Evolutionary conservation across 2,329 filamentous ascomycete genomes (phyloP).

Genomic region (Ascochyta fabae): DNA sequence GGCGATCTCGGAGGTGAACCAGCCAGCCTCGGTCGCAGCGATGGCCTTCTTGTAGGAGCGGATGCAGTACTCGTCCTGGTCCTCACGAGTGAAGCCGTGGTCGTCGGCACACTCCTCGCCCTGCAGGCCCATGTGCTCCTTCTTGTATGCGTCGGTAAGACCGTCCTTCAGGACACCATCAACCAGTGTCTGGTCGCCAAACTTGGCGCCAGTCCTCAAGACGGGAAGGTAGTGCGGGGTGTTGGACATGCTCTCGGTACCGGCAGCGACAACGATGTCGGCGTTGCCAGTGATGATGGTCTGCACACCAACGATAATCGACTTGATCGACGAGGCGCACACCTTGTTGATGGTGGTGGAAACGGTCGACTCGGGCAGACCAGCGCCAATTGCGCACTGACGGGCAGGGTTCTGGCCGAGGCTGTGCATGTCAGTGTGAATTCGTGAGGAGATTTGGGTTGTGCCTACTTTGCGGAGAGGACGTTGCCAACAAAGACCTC

Average conservation of each 20-base stretch:
- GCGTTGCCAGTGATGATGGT: constrained; percentile 98
- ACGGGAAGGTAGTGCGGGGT: constrained; percentile 91
- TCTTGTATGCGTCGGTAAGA: constrained; percentile 91
- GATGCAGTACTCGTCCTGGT: constrained; percentile 96
- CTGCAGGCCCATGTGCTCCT: constrained; percentile 95
- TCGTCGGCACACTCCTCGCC: constrained; percentile 91
- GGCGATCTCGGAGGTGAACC: constrained; percentile 85
- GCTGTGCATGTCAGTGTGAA: constrained; percentile 56
- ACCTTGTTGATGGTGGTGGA: constrained; percentile 99
- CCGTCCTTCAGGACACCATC: constrained; percentile 95
- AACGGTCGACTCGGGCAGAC: constrained; percentile 78
- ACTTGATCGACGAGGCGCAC: constrained; percentile 93
- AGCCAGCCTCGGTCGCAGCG: constrained; percentile 78
- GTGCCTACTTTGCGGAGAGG: constrained; percentile 83
- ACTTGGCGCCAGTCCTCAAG: constrained; percentile 88
- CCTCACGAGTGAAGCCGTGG: constrained; percentile 78
- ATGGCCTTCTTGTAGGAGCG: constrained; percentile 93
- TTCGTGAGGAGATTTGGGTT: neutral
- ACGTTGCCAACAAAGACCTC: constrained; percentile 99
- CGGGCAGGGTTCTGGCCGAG: constrained; percentile 95
- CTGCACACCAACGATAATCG: constrained; percentile 91
- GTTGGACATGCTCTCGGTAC: constrained; percentile 99
- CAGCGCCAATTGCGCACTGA: constrained; percentile 89
- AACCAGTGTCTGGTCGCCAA: constrained; percentile 85
- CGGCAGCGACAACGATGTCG: constrained; percentile 89